Base-by-base conservation (phyloP, 768 basidiomycete species). In the Termitomyces sp. region DNA sequence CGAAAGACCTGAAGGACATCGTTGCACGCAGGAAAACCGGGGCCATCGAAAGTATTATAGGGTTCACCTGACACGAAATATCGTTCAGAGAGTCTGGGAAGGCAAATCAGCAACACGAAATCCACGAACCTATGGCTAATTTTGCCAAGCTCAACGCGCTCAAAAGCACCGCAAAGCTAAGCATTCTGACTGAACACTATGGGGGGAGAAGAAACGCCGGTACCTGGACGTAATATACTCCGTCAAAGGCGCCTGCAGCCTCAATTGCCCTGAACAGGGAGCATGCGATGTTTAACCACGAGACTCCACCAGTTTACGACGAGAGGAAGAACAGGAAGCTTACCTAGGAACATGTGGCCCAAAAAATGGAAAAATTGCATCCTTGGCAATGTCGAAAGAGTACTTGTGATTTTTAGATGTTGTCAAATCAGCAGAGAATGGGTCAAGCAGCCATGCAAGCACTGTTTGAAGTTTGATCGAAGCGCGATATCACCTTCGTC, bases 31-130 rank as follows among this genome's bases (percentile, higher is more conserved):
- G 75, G 75, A 59, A 74, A 75, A 2, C 74, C 75, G 1, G 62
- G 65, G 0, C 75, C 75, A 50, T 76, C 75, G 55, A 76, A 75
- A 12, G 75, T 76, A 58, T 74, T 74, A 58, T 75, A 76, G 3
- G 70, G 66, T 56, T 66, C 67, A 46, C 58, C 69, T 71, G 7
- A 20, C 5, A 18, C 3, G 12, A 18, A 18, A 11, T 9, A n/a
- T 33, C 7, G 13, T 24, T 24, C 22, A 15, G 2, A 24, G 13
- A 24, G 12, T 48, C 13, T 22, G 7, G 4, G 2, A 18, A 11
- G 38, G 24, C 12, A 2, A 12, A 33, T 20, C 12, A 15, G 9
- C 22, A 9, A 7, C 52, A 12, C 22, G 28, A 18, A n/a, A 20
- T 51, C 6, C 20, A 38, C 40, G 12, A n/a, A 55, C 54, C 40